Base-by-base conservation (phyloP, 495 filamentous ascomycete genomes). In the Penicillium lividum region DNA sequence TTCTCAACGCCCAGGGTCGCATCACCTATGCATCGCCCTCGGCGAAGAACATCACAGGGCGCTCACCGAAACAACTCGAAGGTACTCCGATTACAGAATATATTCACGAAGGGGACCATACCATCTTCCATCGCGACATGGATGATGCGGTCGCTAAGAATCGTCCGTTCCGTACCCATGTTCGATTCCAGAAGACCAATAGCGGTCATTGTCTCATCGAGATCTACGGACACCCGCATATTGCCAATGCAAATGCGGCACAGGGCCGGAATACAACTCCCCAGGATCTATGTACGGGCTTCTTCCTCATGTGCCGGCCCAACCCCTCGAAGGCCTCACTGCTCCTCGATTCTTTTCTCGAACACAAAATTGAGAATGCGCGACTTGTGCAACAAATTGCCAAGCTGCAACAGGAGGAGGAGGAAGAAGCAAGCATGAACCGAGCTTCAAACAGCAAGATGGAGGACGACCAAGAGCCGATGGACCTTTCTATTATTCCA, bases 311-410 rank as follows among this genome's bases (percentile, higher is more conserved):
- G 85, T 86, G 91, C 27, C 82, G 94, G 22, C 94, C 92, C 9
- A 96, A 97, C 71, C 92, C 92, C 7, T 94, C 89, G 48, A 91
- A 88, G 69, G 94, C 92, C 66, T 86, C 91, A 0, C 85, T 82
- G 9, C 77, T 97, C 7, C 74, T 98, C 50, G 92, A 98, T 71
- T 95, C 93, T 0, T 97, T 97, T 60, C 78, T 98, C 13, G 94
- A 98, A 71, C 93, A 97, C 74, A 97, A 97, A 72, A 92, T 98
- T 49, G 94, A 98, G 71, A 97, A 98, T 64, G 92, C 96, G 72
- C 85, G 94, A 16, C 72, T 98, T 40, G 84, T 81, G 56, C 89
- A 90, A 60, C 85, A 89, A 34, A 96, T 98, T 57, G 84, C 86
- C 13, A 92, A 96, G 66, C 80, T 98, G 42, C 87, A 86, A 62